Percentiles rank a stretch among this genome's conserved stretches.
These are phyloP conservation scores for Marsdenia floribunda DNA, from an alignment of 257 asterid species.

Conservation along the genomic window DNA sequence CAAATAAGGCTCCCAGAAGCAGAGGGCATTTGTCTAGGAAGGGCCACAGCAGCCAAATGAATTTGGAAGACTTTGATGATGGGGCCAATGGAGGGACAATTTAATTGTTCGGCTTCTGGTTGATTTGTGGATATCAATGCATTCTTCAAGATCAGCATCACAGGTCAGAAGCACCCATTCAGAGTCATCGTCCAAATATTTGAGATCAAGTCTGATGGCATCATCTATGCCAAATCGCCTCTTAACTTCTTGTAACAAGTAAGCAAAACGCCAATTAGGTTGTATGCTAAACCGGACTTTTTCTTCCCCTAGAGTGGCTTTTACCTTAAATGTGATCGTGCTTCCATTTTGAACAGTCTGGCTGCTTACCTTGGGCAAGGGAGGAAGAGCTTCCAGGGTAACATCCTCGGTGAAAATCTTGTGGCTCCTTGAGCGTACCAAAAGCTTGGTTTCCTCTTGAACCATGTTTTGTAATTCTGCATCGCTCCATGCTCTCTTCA, in stretches of 20 bases:
- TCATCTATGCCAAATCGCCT: constrained; percentile 59
- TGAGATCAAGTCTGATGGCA: constrained; percentile 40
- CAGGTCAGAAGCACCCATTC: constrained; percentile 89
- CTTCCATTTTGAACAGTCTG: constrained; percentile 21
- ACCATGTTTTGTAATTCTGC: constrained; percentile 41
- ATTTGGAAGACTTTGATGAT: constrained; percentile 44
- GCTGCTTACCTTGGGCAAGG: constrained; percentile 30
- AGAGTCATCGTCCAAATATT: constrained; percentile 67
- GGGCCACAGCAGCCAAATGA: constrained; percentile 55
- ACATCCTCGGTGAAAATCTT: constrained; percentile 35
- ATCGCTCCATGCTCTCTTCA: constrained; percentile 43
- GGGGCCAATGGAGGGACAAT: constrained; percentile 44
- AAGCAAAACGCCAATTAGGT: constrained; percentile 51
- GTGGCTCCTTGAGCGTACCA: constrained; percentile 55
- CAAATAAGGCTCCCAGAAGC: not conserved
- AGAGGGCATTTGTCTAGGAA: constrained; percentile 13
- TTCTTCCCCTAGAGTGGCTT: constrained; percentile 68
- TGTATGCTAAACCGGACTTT: constrained; percentile 64
- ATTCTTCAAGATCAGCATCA: constrained; percentile 83
- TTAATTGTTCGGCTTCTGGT: constrained; percentile 50
- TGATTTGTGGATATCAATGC: constrained; percentile 58
- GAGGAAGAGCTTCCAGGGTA: constrained; percentile 33
- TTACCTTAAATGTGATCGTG: constrained; percentile 40
- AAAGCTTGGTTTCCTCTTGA: constrained; percentile 49
- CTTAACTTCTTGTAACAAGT: constrained; percentile 43